phyloP scores from a whole-genome alignment of 2,329 filamentous ascomycete species.

The Aspergillus texensis region DNA sequence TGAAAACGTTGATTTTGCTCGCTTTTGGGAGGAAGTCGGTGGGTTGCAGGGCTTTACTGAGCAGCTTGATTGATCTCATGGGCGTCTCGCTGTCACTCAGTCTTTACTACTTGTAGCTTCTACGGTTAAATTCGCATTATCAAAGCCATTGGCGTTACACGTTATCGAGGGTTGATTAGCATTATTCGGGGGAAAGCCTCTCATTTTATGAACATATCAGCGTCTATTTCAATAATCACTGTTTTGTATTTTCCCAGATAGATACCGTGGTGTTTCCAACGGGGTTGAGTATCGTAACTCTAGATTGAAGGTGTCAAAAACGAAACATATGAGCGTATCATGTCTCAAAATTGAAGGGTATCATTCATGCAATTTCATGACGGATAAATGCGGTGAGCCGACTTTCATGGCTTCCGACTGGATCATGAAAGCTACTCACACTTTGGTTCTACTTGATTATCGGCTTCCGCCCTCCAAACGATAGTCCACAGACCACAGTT shows the following conservation, averaged over 20 bases:
- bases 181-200: background rate
- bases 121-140: background rate
- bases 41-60: constrained; percentile 61
- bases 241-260: background rate
- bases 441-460: background rate
- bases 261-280: background rate
- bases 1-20: constrained; percentile 79
- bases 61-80: constrained; percentile 38
- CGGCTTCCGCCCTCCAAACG: constrained; percentile 33
- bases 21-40: constrained; percentile 72
- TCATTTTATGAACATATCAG: background rate
- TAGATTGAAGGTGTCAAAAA: background rate
- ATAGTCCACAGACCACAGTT: constrained; percentile 48
- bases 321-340: constrained; percentile 3
- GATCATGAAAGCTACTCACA: constrained; percentile 1
- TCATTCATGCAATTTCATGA: constrained; percentile 21
- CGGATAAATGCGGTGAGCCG: background rate
- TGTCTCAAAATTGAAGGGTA: constrained; percentile 20
- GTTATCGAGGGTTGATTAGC: background rate
- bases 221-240: background rate
- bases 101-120: background rate
- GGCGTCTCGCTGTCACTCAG: background rate
- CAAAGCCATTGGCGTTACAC: background rate
- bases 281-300: background rate
- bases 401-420: background rate